A percentile compares a stretch with the other conserved stretches of the same genome.
phyloP scores from a whole-genome alignment of 306 rosid species.

The Medicago lupulina region DNA sequence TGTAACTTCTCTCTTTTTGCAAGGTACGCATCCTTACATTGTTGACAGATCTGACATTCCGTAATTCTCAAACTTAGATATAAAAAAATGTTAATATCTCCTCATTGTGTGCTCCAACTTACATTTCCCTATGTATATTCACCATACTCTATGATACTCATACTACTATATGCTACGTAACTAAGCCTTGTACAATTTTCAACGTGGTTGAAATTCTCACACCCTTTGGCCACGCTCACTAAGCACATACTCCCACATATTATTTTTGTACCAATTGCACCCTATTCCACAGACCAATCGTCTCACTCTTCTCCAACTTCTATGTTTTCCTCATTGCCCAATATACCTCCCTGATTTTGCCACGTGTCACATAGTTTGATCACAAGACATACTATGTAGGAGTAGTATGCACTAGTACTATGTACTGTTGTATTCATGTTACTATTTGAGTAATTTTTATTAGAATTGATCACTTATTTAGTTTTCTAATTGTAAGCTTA shows the following conservation, averaged over 20 bases:
- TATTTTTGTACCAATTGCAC: constrained; percentile 59
- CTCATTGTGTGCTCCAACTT: constrained; percentile 47
- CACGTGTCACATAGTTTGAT: constrained; percentile 37
- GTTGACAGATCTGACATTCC: constrained; percentile 78
- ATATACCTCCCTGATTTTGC: constrained; percentile 46
- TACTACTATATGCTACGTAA: constrained; percentile 53
- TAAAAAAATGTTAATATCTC: neutral
- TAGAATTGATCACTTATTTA: neutral
- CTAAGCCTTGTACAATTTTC: constrained; percentile 43
- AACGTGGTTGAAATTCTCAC: constrained; percentile 65
- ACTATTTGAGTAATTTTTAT: neutral
- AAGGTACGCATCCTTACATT: constrained; percentile 47
- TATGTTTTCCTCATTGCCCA: constrained; percentile 52
- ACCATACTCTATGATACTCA: constrained; percentile 33
- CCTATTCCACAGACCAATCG: constrained; percentile 91
- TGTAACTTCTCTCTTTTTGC: constrained; percentile 33
- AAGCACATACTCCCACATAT: constrained; percentile 69
- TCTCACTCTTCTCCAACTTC: constrained; percentile 67
- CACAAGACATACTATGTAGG: neutral
- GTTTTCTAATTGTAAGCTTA: neutral
- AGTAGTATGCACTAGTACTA: constrained; percentile 2
- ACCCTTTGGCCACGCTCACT: constrained; percentile 62
- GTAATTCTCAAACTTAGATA: constrained; percentile 67
- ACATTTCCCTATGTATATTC: constrained; percentile 63
- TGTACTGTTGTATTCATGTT: neutral